Evolutionary conservation across 78 protist genomes (phyloP).

Genomic region (Polysphondylium violaceum): DNA sequence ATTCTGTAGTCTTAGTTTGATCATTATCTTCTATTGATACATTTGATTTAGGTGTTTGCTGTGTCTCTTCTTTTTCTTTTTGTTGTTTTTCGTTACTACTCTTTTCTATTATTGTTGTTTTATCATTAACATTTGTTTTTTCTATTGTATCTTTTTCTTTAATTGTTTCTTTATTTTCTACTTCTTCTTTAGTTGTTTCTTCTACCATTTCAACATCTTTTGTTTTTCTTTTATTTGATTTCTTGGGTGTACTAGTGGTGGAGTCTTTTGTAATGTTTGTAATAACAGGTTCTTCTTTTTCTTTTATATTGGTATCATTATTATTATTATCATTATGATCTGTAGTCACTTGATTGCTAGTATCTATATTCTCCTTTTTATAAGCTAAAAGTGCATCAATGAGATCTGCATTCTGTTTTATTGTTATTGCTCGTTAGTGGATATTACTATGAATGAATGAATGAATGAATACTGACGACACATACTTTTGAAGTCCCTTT

Average conservation of each 20-base stretch:
- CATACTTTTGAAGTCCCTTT: slow-evolving; percentile 62
- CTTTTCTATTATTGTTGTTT: neutral
- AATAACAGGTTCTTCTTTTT: neutral
- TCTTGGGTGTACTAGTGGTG: neutral
- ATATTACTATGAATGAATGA: neutral
- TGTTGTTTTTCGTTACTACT: neutral
- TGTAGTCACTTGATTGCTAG: no score
- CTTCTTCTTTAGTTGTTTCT: neutral
- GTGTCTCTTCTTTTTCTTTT: slow-evolving; percentile 11
- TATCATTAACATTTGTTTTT: neutral
- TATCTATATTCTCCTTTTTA: slow-evolving; percentile 8
- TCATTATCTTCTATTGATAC: slow-evolving; percentile 1
- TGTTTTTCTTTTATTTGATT: neutral
- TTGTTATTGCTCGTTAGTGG: slow-evolving; percentile 4
- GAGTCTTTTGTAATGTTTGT: neutral
- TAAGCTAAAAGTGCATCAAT: slow-evolving; percentile 17
- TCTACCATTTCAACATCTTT: neutral
- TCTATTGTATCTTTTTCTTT: neutral
- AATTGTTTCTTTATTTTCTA: neutral
- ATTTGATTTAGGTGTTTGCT: slow-evolving; percentile 13
- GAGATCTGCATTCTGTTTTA: slow-evolving; percentile 26
- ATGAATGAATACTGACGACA: neutral
- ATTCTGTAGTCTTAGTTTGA: neutral
- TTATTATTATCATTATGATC: neutral
- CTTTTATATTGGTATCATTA: neutral